These are phyloP conservation scores for Russula sp. DNA, from an alignment of 768 basidiomycete species.

Conservation along the genomic window DNA sequence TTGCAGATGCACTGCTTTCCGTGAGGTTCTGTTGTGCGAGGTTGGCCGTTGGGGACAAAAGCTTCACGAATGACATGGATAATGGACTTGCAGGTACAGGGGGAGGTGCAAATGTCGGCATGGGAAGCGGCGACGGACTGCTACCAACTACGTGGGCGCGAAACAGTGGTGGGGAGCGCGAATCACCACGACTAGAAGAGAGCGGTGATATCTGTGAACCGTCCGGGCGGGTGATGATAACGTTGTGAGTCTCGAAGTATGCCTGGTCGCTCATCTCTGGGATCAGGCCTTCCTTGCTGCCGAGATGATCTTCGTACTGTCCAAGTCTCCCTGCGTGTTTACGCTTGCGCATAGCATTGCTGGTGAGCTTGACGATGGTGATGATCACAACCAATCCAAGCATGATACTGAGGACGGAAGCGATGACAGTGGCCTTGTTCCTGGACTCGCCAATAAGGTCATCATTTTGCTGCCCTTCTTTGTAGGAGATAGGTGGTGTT, in stretches of 20 bases:
- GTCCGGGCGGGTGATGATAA: constrained; percentile 27
- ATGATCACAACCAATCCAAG: constrained; percentile 26
- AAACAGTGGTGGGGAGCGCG: constrained; percentile 18
- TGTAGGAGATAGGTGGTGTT: neutral
- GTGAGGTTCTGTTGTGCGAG: constrained; percentile 27
- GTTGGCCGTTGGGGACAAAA: constrained; percentile 28
- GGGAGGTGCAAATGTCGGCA: constrained; percentile 30
- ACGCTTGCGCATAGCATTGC: constrained; percentile 26
- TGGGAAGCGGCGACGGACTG: constrained; percentile 15
- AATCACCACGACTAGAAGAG: constrained; percentile 10
- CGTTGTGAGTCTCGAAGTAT: constrained; percentile 24
- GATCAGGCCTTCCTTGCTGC: constrained; percentile 26
- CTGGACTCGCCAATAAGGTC: constrained; percentile 9
- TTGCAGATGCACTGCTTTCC: constrained; percentile 21
- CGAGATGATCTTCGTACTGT: constrained; percentile 22
- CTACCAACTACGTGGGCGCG: neutral
- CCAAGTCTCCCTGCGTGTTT: constrained; percentile 15
- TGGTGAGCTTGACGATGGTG: constrained; percentile 26
- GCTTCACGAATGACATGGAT: constrained; percentile 22
- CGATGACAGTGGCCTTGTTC: constrained; percentile 23
- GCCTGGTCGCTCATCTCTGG: constrained; percentile 12
- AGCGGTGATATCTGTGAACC: constrained; percentile 24
- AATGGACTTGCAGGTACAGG: constrained; percentile 16
- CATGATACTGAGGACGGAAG: constrained; percentile 24
- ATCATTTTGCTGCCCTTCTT: constrained; percentile 1